Conservation (phyloP, 495 filamentous ascomycete species). For the Aspergillus wentii region DNA sequence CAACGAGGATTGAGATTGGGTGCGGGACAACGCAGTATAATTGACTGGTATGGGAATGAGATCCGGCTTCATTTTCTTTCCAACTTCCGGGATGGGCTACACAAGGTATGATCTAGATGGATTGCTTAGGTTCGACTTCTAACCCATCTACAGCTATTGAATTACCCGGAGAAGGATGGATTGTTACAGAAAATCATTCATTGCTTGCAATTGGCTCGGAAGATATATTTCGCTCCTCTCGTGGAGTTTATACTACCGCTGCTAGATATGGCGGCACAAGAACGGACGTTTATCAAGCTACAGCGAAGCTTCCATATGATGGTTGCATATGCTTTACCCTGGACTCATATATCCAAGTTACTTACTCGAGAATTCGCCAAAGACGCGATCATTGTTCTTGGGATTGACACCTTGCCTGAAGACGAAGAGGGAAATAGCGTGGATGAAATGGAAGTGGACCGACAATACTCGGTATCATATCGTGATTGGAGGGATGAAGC, state of each 20-base stretch:
- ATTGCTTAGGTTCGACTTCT: too few relatives aligned
- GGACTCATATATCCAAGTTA: constrained; percentile 41
- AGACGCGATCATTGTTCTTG: constrained; percentile 52
- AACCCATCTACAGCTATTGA: constrained; percentile 30
- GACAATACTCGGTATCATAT: constrained; percentile 34
- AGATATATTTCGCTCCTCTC: constrained; percentile 43
- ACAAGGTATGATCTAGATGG: constrained; percentile 31
- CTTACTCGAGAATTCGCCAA: constrained; percentile 49
- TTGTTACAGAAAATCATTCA: constrained; percentile 35
- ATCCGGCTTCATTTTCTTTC: constrained; percentile 46
- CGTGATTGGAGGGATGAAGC: constrained; percentile 30
- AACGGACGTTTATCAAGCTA: constrained; percentile 44
- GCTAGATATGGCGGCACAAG: constrained; percentile 20
- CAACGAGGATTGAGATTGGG: constrained; percentile 2
- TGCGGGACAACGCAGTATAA: constrained; percentile 18
- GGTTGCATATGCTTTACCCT: constrained; percentile 58
- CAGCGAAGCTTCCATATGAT: constrained; percentile 60
- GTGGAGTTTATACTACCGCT: constrained; percentile 33
- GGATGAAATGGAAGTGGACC: constrained; percentile 37
- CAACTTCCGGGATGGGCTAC: constrained; percentile 34
- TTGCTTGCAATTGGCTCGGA: constrained; percentile 38
- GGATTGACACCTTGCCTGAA: constrained; percentile 37
- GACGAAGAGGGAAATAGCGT: constrained; percentile 11
- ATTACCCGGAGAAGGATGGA: constrained; percentile 15
- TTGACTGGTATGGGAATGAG: constrained; percentile 51